phyloP scores from a whole-genome alignment of 495 filamentous ascomycete genomes.

The Lasiosphaeriaceae sp. region DNA sequence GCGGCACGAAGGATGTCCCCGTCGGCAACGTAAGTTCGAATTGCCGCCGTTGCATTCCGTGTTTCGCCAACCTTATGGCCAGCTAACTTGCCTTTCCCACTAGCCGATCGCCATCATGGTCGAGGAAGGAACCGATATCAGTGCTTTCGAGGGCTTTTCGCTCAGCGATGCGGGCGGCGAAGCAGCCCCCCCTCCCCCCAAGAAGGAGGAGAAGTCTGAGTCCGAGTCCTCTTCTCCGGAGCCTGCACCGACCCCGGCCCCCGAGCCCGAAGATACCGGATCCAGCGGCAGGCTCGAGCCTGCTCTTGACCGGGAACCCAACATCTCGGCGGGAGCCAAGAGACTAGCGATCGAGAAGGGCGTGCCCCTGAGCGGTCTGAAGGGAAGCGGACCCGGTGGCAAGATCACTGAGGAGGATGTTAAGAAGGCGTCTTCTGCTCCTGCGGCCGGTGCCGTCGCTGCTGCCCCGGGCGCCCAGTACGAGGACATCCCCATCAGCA shows the following conservation, averaged over 20 bases:
- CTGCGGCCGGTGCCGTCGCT: slow-evolving; percentile 35
- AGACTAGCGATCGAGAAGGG: slow-evolving; percentile 82
- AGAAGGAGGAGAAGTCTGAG: slow-evolving; percentile 51
- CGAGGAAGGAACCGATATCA: slow-evolving; percentile 82
- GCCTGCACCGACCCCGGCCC: slow-evolving; percentile 54
- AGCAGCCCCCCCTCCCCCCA: slow-evolving; percentile 53
- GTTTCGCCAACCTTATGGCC: slow-evolving; percentile 2
- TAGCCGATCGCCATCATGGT: slow-evolving; percentile 95
- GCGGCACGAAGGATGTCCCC: slow-evolving; percentile 89
- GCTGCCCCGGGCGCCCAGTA: slow-evolving; percentile 61
- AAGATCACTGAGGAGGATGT: slow-evolving; percentile 89
- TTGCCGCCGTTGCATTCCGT: slow-evolving; percentile 12
- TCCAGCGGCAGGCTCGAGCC: slow-evolving; percentile 76
- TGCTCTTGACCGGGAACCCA: slow-evolving; percentile 73
- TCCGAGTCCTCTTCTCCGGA: slow-evolving; percentile 54
- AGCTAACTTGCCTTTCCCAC: slow-evolving; percentile 13
- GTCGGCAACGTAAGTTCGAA: slow-evolving; percentile 81
- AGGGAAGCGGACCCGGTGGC: slow-evolving; percentile 83
- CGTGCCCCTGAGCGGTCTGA: slow-evolving; percentile 71
- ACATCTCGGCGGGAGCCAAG: slow-evolving; percentile 70
- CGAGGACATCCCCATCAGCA: slow-evolving; percentile 78
- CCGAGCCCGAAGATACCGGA: slow-evolving; percentile 68
- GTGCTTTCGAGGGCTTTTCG: slow-evolving; percentile 83
- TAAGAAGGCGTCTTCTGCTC: slow-evolving; percentile 61
- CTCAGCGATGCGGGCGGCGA: slow-evolving; percentile 86